Base-by-base conservation (phyloP, 164 flowering plant species). In the Platanus orientalis region DNA sequence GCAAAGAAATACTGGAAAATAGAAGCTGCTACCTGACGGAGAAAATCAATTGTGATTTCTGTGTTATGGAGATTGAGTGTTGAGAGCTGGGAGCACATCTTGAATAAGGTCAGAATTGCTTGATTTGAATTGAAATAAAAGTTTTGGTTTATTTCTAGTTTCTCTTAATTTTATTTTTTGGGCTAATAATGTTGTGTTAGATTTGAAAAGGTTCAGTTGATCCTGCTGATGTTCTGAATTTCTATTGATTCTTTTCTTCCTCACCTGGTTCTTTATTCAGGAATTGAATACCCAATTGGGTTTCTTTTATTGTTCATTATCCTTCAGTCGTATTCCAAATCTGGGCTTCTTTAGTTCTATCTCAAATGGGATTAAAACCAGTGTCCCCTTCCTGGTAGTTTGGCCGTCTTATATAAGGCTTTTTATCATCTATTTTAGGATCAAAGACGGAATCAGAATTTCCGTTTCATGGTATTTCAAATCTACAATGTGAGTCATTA, bases 51-150 rank as follows among this genome's bases (percentile, higher is more conserved):
- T 29, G 98, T 93, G 65, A 93, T 82, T 74, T 90, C 90, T 25
- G 98, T 90, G 55, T 76, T 78, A 75, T 93, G 96, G 28, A 93
- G 89, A 82, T 87, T 92, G 11, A 93, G 81, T 23, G 84, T 83
- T 21, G 88, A 75, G 23, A 93, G 88, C 60, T 81, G 74, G 28
- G 56, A 45, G 75, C 98, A 93, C 70, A 25, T 72, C 64, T 81
- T 88, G 71, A 93, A 87, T 50, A 93, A 20, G 7, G 79, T 61
- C n/a, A n/a, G n/a, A n/a, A n/a, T n/a, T n/a, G n/a, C n/a, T n/a
- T n/a, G n/a, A n/a, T n/a, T n/a, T n/a, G n/a, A n/a, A n/a, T n/a
- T n/a, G n/a, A n/a, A n/a, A n/a, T n/a, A n/a, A n/a, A n/a, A n/a
- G n/a, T n/a, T n/a, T n/a, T n/a, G n/a, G n/a, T n/a, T n/a, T n/a